Evolutionary conservation across 78 protist species (phyloP).

Genomic region (Chrysochromulina tobinii): DNA sequence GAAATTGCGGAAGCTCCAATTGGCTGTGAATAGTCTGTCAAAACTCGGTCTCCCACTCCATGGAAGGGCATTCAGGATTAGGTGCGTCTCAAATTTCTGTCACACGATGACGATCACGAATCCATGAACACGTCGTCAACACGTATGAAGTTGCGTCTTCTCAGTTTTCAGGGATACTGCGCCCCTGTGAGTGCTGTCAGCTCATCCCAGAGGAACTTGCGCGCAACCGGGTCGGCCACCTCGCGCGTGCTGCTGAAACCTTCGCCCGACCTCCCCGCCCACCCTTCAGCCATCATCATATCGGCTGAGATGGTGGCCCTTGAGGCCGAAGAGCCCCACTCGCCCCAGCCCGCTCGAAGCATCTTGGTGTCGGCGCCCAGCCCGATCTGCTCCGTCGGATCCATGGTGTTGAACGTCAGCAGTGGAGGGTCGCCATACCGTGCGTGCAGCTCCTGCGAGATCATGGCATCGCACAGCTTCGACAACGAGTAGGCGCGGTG

Average conservation of each 20-base stretch:
- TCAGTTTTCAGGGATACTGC: no score
- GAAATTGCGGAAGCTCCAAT: no score
- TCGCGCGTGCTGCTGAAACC: not conserved
- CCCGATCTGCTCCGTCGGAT: not conserved
- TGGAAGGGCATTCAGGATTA: no score
- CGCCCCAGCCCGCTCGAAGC: slow-evolving; percentile 16
- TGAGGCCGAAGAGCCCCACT: not conserved
- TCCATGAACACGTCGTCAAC: no score
- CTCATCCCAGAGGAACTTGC: not conserved
- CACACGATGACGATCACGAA: no score
- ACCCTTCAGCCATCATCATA: not conserved
- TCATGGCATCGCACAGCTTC: not conserved
- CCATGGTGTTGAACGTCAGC: slow-evolving; percentile 14
- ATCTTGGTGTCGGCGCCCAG: slow-evolving; percentile 1
- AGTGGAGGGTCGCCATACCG: not conserved
- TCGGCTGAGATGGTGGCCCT: not conserved
- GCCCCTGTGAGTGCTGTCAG: not conserved
- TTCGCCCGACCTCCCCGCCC: not conserved
- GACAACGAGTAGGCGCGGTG: slow-evolving; percentile 4
- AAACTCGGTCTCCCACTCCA: no score
- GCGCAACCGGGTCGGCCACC: not conserved
- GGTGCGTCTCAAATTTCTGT: no score
- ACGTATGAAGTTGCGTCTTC: no score
- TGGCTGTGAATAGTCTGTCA: no score
- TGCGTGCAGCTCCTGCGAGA: not conserved